Conservation (phyloP, 495 filamentous ascomycete genomes). For the Letharia columbiana region DNA sequence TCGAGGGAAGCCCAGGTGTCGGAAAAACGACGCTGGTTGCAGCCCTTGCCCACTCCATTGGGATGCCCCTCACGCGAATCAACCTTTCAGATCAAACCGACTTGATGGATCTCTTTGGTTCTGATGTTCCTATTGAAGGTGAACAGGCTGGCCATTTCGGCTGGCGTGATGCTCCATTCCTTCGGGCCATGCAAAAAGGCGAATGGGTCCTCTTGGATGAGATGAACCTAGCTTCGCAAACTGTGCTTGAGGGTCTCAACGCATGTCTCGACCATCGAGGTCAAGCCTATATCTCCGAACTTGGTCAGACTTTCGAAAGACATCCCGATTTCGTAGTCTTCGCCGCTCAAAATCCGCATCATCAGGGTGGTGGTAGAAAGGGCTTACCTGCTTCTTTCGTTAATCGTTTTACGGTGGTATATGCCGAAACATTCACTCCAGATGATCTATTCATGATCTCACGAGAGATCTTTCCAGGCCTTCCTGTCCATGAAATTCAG, state of each 20-base stretch:
- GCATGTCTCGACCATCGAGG: slow-evolving; percentile 96
- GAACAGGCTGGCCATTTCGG: slow-evolving; percentile 77
- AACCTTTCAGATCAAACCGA: slow-evolving; percentile 98
- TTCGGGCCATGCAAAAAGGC: slow-evolving; percentile 90
- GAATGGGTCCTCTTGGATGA: slow-evolving; percentile 96
- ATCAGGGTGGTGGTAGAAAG: slow-evolving; percentile 93
- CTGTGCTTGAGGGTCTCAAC: slow-evolving; percentile 93
- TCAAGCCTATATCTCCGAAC: slow-evolving; percentile 88
- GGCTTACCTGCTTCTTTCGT: slow-evolving; percentile 93
- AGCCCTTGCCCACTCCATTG: slow-evolving; percentile 69
- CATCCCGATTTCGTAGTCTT: slow-evolving; percentile 88
- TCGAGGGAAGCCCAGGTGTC: slow-evolving; percentile 94
- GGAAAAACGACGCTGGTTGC: slow-evolving; percentile 92
- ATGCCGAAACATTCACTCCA: slow-evolving; percentile 77
- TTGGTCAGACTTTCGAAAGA: slow-evolving; percentile 84
- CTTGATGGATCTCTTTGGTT: slow-evolving; percentile 93
- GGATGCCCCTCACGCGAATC: slow-evolving; percentile 77
- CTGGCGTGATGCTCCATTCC: slow-evolving; percentile 92
- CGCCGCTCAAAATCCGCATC: slow-evolving; percentile 95
- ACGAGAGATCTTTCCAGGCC: slow-evolving; percentile 58
- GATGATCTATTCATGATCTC: slow-evolving; percentile 79
- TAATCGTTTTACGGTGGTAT: slow-evolving; percentile 96
- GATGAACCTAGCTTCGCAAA: slow-evolving; percentile 98
- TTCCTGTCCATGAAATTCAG: slow-evolving; percentile 45
- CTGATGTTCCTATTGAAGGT: slow-evolving; percentile 89